Evolutionary conservation across 2,329 filamentous ascomycete species (phyloP).

Genomic region (Pseudogymnoascus sp.): DNA sequence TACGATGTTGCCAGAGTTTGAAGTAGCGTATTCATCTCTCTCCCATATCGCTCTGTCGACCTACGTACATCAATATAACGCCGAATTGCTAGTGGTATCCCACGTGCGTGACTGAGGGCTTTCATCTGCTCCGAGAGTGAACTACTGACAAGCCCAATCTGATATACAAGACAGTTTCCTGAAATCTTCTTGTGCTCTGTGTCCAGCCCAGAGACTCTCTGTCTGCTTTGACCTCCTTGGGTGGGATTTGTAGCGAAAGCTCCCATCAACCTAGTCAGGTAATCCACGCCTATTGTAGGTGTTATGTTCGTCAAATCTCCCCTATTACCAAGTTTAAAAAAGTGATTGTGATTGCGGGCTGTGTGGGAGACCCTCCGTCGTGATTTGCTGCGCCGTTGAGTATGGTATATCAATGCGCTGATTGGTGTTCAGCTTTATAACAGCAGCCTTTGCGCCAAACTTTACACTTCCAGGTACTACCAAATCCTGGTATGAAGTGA

Average conservation of each 20-base stretch:
- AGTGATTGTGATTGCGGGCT: constrained; percentile 40
- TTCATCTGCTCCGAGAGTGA: constrained; percentile 25
- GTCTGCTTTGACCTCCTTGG: constrained; percentile 10
- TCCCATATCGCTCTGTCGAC: constrained; percentile 14
- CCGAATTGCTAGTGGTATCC: constrained; percentile 28
- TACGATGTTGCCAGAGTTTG: constrained; percentile 22
- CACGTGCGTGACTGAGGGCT: constrained; percentile 24
- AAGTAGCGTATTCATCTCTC: constrained; percentile 18
- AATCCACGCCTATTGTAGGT: neutral
- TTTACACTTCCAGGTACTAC: constrained; percentile 31
- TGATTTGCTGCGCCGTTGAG: constrained; percentile 25
- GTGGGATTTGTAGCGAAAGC: neutral
- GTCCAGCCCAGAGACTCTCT: constrained; percentile 32
- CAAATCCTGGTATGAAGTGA: constrained; percentile 36
- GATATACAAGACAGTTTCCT: constrained; percentile 45
- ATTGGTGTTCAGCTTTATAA: constrained; percentile 30
- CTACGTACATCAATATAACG: constrained; percentile 14
- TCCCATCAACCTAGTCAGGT: neutral
- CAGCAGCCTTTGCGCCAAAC: constrained; percentile 33
- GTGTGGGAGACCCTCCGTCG: constrained; percentile 34
- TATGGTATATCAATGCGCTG: constrained; percentile 42
- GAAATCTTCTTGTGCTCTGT: constrained; percentile 32
- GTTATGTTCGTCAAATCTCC: neutral
- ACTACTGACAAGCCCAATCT: constrained; percentile 28
- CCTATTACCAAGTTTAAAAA: constrained; percentile 27